These are phyloP conservation scores for Triticum turgidum DNA, from an alignment of 176 grass and related monocot species.

Conservation along the genomic window DNA sequence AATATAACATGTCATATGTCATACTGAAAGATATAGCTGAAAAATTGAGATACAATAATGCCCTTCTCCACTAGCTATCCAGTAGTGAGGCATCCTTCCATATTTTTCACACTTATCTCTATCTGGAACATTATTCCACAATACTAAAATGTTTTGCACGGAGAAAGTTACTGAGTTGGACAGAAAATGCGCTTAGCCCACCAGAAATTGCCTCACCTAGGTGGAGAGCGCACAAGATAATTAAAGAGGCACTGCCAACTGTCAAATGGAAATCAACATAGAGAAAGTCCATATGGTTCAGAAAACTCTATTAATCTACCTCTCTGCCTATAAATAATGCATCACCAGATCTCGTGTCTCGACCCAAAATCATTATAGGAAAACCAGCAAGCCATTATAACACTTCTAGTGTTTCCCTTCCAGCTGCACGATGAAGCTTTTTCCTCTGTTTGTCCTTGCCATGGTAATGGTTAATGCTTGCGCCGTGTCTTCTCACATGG, in stretches of 20 bases:
- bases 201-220: neutral
- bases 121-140: neutral
- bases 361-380: neutral
- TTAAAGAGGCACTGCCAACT: neutral
- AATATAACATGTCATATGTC: neutral
- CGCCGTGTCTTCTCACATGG: neutral
- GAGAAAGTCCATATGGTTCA: neutral
- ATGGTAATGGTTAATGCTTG: conserved; percentile 11
- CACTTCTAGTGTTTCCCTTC: neutral
- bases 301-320: neutral
- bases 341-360: neutral
- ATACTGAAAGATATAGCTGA: neutral
- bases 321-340: conserved; percentile 36
- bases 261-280: conserved; percentile 11
- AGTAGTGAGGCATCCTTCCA: neutral
- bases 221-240: conserved; percentile 35
- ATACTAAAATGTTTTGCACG: neutral
- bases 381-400: neutral
- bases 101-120: neutral
- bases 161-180: neutral
- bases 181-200: neutral
- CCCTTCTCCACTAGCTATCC: neutral
- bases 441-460: conserved; percentile 21
- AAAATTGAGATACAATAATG: neutral
- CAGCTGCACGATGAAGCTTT: conserved; percentile 30